Conservation (phyloP, 148 eudicot genomes). For the Tetragonia tetragonoides region DNA sequence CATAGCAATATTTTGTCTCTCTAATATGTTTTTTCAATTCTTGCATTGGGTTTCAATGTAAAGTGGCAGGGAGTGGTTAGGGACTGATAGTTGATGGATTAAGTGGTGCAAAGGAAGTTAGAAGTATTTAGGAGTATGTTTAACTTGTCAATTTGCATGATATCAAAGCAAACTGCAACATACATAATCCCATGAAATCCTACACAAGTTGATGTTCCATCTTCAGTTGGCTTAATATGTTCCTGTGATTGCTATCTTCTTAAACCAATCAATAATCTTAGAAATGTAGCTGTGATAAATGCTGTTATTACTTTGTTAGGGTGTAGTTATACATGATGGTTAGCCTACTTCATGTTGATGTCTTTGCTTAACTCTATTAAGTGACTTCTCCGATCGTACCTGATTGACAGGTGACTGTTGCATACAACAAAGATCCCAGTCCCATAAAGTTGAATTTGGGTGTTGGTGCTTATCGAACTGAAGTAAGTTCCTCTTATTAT, state of each 20-base stretch:
- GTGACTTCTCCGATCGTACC: background rate
- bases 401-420: constrained; percentile 80
- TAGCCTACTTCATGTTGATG: background rate
- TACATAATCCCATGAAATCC: too few species aligned
- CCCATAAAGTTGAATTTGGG: constrained; percentile 91
- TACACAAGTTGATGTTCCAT: background rate
- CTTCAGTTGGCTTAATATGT: background rate
- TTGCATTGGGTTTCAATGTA: too few species aligned
- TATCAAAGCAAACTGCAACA: background rate
- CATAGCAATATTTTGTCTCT: too few species aligned
- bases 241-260: background rate
- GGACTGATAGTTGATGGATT: background rate
- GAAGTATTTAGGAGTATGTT: background rate
- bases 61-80: background rate
- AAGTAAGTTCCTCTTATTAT: constrained; percentile 44
- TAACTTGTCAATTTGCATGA: background rate
- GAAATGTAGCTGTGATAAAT: background rate
- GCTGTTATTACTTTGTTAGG: background rate
- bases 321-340: background rate
- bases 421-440: constrained; percentile 91
- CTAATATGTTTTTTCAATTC: too few species aligned
- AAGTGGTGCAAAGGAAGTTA: background rate
- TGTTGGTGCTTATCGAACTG: constrained; percentile 97
- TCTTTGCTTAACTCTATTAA: background rate
- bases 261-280: background rate